Evolutionary conservation across 768 basidiomycete genomes (phyloP), one percentile per base, ranked within the genome.

Genomic region (Rhodocollybia butyracea): DNA sequence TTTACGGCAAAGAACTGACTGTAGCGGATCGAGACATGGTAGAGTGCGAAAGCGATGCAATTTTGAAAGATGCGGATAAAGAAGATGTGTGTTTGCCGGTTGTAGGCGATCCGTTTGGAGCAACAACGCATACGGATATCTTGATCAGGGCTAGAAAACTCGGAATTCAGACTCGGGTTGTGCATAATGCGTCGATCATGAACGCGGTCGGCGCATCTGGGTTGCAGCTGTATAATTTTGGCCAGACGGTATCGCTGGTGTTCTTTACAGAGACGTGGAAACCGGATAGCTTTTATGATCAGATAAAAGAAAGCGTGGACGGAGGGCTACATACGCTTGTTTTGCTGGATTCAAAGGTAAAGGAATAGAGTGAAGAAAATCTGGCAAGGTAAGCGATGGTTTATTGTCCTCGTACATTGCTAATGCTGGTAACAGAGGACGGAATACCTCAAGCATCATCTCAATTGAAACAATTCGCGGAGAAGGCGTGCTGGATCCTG

Each of bases 201-300:
- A 98, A 96, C 68, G 96, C 97, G 0, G 79, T 93, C 40, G 94
- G 95, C 21, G 91, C 91, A 1, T 92, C 88, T 57, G 97, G 97
- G 6, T 81, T 99, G 24, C 94, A 98, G 61, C 79, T 99, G n/a
- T 99, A 99, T 78, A 91, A 91, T 70, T 99, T 97, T 67, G 97
- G 97, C 12, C 97, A 98, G 70, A 89, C 92, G 2, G 90, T 98
- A 34, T 95, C 92, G 22, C 83, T 99, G 43, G 92, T 94, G 3
- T 98, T 98, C 76, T 99, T 98, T 76, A 99, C 97, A 30, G 92
- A 95, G 13, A 89, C 85, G 1, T 99, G 97, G 97, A 88, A 86
- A 61, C 97, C 97, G 1, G 89, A 91, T 63, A 93, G 89, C 60
- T 98, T 95, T 74, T 95, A 98, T 68, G 94, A 92, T 60, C 83